These are phyloP conservation scores for Jaminaea rosea DNA, from an alignment of 1,284 basidiomycete species.

Conservation along the genomic window DNA sequence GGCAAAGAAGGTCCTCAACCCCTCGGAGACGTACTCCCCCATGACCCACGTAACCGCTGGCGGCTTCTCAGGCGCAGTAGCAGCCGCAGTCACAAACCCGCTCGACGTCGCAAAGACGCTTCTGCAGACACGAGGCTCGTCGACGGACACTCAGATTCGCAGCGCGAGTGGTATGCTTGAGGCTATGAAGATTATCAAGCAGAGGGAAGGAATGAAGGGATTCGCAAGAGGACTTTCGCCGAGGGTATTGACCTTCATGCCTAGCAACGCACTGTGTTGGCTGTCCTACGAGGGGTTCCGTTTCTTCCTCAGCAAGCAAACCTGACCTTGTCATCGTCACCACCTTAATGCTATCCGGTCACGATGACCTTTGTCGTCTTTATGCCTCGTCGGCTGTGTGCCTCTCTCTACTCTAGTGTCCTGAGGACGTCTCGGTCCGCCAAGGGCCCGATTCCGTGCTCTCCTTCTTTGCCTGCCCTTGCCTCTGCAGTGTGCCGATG, in stretches of 20 bases:
- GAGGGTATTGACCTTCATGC: slow-evolving; percentile 88
- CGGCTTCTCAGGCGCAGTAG: slow-evolving; percentile 83
- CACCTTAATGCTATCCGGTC: too few relatives aligned
- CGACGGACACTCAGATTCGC: slow-evolving; percentile 71
- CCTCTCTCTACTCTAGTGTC: too few relatives aligned
- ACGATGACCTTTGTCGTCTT: too few relatives aligned
- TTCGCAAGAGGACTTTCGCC: slow-evolving; percentile 82
- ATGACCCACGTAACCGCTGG: slow-evolving; percentile 81
- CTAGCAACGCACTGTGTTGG: slow-evolving; percentile 96
- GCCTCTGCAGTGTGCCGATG: too few relatives aligned
- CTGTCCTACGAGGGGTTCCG: slow-evolving; percentile 51
- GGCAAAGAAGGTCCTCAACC: slow-evolving; percentile 78
- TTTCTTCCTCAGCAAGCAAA: slow-evolving; percentile 39
- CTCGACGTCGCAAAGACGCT: slow-evolving; percentile 98
- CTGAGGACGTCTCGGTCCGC: too few relatives aligned
- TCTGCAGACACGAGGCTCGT: slow-evolving; percentile 83
- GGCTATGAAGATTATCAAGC: slow-evolving; percentile 80
- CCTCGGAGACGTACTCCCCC: slow-evolving; percentile 76
- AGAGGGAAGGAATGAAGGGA: slow-evolving; percentile 72
- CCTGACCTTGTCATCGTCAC: too few relatives aligned
- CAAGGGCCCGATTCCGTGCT: too few relatives aligned
- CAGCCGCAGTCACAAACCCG: slow-evolving; percentile 90
- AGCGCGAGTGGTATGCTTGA: slow-evolving; percentile 75
- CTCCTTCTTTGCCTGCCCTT: too few relatives aligned
- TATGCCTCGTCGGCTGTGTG: too few relatives aligned